phyloP scores from a whole-genome alignment of 1,284 basidiomycete genomes.

The Puccinia novopanici region DNA sequence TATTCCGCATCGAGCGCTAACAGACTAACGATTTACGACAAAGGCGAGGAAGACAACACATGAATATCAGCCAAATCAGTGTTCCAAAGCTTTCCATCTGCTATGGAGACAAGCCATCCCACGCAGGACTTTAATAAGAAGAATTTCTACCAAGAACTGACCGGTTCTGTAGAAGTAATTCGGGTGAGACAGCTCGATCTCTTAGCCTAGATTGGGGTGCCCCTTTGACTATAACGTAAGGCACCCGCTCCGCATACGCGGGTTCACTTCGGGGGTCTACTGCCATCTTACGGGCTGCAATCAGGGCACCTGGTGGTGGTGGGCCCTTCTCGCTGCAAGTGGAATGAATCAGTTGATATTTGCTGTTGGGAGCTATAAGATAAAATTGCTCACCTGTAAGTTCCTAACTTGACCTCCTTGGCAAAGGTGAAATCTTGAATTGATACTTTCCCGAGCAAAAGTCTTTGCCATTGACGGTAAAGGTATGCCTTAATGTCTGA shows the following conservation, averaged over 20 bases:
- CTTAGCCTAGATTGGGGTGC: constrained; percentile 71
- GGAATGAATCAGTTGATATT: constrained; percentile 5
- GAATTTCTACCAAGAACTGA: constrained; percentile 59
- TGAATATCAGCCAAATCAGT: background rate
- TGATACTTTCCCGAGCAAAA: constrained; percentile 76
- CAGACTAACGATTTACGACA: constrained; percentile 60
- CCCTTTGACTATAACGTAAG: constrained; percentile 80
- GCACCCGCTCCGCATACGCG: constrained; percentile 89
- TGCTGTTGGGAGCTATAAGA: background rate
- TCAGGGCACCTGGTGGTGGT: constrained; percentile 85
- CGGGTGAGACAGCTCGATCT: constrained; percentile 77
- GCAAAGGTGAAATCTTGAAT: constrained; percentile 91
- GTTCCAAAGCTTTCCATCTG: background rate
- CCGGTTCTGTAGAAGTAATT: constrained; percentile 74
- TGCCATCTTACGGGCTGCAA: constrained; percentile 75
- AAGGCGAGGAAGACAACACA: background rate
- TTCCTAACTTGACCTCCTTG: constrained; percentile 88
- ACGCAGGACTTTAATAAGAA: background rate
- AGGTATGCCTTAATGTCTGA: constrained; percentile 87
- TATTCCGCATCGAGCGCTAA: constrained; percentile 78
- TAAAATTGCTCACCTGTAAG: constrained; percentile 69
- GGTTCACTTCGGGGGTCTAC: constrained; percentile 79
- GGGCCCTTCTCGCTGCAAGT: constrained; percentile 70
- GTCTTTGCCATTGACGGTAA: constrained; percentile 78
- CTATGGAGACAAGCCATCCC: background rate